These are phyloP conservation scores for Aspergillus mulundensis DNA, from an alignment of 495 filamentous ascomycete genomes.

Conservation along the genomic window DNA sequence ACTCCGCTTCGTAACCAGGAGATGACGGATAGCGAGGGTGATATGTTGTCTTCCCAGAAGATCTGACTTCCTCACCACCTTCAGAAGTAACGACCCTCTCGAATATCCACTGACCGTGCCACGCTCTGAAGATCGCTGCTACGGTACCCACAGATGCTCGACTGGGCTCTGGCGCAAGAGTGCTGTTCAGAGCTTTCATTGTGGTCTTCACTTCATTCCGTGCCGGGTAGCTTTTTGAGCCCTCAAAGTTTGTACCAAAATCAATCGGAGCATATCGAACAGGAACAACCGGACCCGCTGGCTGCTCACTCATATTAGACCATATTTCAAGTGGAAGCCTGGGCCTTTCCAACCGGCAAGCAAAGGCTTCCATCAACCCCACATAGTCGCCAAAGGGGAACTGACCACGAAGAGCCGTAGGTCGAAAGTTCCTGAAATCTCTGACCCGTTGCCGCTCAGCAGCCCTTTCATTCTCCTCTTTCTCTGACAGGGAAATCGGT, in stretches of 20 bases:
- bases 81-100: conserved; percentile 25
- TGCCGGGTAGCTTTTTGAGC: neutral
- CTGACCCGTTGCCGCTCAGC: conserved; percentile 24
- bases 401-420: conserved; percentile 49
- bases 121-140: conserved; percentile 61
- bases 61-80: neutral
- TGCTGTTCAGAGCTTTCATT: conserved; percentile 20
- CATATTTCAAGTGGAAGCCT: conserved; percentile 3
- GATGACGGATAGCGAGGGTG: conserved; percentile 45
- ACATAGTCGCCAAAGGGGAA: conserved; percentile 82
- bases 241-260: neutral
- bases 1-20: conserved; percentile 25
- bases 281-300: conserved; percentile 33
- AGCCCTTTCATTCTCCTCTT: conserved; percentile 17
- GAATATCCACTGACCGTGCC: conserved; percentile 70
- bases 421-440: conserved; percentile 22
- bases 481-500: neutral
- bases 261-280: conserved; percentile 26
- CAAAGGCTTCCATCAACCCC: conserved; percentile 70
- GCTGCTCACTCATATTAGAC: neutral
- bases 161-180: conserved; percentile 7
- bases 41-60: conserved; percentile 60
- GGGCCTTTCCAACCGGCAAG: conserved; percentile 45
- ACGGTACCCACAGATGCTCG: conserved; percentile 15
- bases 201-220: conserved; percentile 10